Evolutionary conservation across 2,329 filamentous ascomycete species (phyloP).

Genomic region (Clonostachys rhizophaga): DNA sequence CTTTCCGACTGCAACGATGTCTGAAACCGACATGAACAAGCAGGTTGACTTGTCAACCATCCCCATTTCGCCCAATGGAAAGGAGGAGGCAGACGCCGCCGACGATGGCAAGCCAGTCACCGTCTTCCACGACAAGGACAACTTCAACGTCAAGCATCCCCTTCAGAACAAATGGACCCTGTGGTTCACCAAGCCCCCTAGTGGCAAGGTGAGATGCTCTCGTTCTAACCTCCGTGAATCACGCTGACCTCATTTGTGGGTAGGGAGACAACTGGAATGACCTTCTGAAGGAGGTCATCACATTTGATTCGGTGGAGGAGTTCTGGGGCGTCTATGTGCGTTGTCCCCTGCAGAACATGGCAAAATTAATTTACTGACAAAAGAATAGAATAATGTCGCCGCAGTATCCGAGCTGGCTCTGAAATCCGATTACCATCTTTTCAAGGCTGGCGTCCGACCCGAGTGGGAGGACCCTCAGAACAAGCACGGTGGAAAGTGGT

Average conservation of each 20-base stretch:
- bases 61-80: slow-evolving; percentile 59
- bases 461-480: slow-evolving; percentile 99
- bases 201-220: slow-evolving; percentile 68
- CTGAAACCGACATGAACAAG: slow-evolving; percentile 32
- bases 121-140: slow-evolving; percentile 96
- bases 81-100: slow-evolving; percentile 37
- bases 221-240: slow-evolving; percentile 10
- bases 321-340: slow-evolving; percentile 97
- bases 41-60: slow-evolving; percentile 67
- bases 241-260: not conserved
- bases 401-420: slow-evolving; percentile 91
- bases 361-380: slow-evolving; percentile 5
- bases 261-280: slow-evolving; percentile 99
- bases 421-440: slow-evolving; percentile 99
- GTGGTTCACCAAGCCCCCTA: slow-evolving; percentile 98
- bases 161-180: slow-evolving; percentile 97
- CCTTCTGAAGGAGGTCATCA: slow-evolving; percentile 95
- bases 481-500: slow-evolving; percentile 99
- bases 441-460: slow-evolving; percentile 94
- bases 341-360: not conserved
- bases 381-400: slow-evolving; percentile 88
- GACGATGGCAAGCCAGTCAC: slow-evolving; percentile 68
- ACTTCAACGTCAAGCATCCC: slow-evolving; percentile 99
- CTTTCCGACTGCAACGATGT: slow-evolving; percentile 19
- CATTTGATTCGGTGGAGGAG: slow-evolving; percentile 97